Percentiles rank a stretch among this genome's conserved stretches.
Evolutionary conservation across 805 yeast genomes (phyloP).

Genomic region (Saturnispora mendoncae): DNA sequence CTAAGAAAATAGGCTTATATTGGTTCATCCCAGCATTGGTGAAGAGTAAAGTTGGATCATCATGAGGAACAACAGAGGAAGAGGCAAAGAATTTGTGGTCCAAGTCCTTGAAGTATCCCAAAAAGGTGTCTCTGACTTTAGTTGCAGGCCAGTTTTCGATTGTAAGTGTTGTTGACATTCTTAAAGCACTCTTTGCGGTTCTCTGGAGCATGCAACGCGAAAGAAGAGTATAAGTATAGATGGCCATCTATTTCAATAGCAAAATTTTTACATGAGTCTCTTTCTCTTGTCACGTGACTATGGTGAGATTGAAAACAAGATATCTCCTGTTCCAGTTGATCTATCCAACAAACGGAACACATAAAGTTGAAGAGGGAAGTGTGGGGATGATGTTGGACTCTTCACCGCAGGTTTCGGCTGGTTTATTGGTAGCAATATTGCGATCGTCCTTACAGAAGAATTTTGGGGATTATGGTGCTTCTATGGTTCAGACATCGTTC

Average conservation of each 20-base stretch:
- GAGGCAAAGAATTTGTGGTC: constrained; percentile 82
- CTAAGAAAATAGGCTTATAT: constrained; percentile 93
- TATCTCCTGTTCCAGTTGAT: constrained; percentile 75
- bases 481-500: constrained; percentile 32
- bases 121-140: constrained; percentile 65
- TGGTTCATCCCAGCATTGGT: constrained; percentile 99
- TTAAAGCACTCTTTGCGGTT: background rate
- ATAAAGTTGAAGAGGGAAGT: background rate
- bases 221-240: too few relatives aligned
- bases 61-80: constrained; percentile 93
- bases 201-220: constrained; percentile 1
- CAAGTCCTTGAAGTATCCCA: constrained; percentile 63
- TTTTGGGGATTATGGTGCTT: constrained; percentile 76
- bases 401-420: constrained; percentile 39
- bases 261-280: too few relatives aligned
- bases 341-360: constrained; percentile 41
- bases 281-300: constrained; percentile 22
- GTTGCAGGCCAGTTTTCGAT: constrained; percentile 39
- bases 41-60: constrained; percentile 92
- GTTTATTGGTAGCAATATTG: constrained; percentile 43
- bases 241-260: too few relatives aligned
- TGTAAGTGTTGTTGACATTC: constrained; percentile 11
- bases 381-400: constrained; percentile 34
- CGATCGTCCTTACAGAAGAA: constrained; percentile 47
- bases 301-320: constrained; percentile 86